A percentile compares a stretch with the other conserved stretches of the same genome.
Evolutionary conservation across 139 green algal species (phyloP).

Genomic region (Coelastrella sp.): DNA sequence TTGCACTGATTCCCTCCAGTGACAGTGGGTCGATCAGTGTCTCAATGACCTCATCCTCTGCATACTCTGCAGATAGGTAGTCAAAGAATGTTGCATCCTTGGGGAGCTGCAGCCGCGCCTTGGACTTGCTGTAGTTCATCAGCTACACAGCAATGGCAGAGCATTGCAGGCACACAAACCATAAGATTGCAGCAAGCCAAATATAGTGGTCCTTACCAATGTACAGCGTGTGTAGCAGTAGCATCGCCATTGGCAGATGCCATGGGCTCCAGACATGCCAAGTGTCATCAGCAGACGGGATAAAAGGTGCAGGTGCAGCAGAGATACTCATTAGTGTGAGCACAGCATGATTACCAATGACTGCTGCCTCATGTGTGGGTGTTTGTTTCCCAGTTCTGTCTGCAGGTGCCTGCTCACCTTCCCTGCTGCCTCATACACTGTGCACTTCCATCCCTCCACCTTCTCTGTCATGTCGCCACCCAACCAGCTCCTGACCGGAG

Average conservation of each 20-base stretch:
- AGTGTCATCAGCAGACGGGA: too few species aligned
- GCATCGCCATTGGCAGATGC: neutral
- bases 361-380: neutral
- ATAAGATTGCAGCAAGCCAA: neutral
- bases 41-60: conserved; percentile 31
- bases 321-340: neutral
- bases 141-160: conserved; percentile 24
- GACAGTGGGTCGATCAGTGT: conserved; percentile 28
- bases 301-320: neutral
- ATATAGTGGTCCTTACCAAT: too few species aligned
- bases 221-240: neutral
- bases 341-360: neutral
- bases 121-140: conserved; percentile 52
- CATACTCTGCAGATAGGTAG: conserved; percentile 65
- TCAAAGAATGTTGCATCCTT: conserved; percentile 63
- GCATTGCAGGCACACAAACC: neutral
- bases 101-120: conserved; percentile 55
- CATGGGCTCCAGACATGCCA: too few species aligned
- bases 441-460: conserved; percentile 63
- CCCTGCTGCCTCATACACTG: conserved; percentile 74
- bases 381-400: neutral
- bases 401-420: conserved; percentile 26
- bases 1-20: neutral
- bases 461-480: conserved; percentile 57
- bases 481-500: conserved; percentile 54